Conservation (phyloP, 1,284 basidiomycete species). For the Fomitiporia mediterranea region DNA sequence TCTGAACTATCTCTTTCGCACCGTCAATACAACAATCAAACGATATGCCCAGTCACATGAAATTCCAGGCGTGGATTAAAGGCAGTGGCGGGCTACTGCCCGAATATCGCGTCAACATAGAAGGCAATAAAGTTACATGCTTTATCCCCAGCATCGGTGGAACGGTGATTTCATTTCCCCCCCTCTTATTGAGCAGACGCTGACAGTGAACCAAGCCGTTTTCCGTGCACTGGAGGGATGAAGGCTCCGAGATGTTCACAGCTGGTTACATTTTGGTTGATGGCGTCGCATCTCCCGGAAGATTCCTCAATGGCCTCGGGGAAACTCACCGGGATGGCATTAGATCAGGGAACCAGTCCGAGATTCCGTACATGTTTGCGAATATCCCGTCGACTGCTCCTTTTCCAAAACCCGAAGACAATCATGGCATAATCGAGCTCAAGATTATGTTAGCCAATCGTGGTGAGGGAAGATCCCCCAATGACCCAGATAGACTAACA, state of each 20-base stretch:
- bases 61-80: conserved; percentile 63
- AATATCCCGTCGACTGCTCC: conserved; percentile 28
- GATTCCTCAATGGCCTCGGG: conserved; percentile 53
- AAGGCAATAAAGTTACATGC: conserved; percentile 46
- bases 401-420: conserved; percentile 25
- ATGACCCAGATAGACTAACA: conserved; percentile 32
- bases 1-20: neutral
- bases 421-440: conserved; percentile 49
- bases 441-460: conserved; percentile 46
- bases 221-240: conserved; percentile 55
- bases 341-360: conserved; percentile 39
- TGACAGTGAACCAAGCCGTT: conserved; percentile 40
- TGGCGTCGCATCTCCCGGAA: conserved; percentile 52
- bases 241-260: conserved; percentile 45
- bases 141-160: conserved; percentile 59
- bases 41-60: conserved; percentile 49
- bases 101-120: conserved; percentile 47
- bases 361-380: conserved; percentile 55
- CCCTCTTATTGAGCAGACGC: conserved; percentile 5
- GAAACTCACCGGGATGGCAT: conserved; percentile 42
- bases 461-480: conserved; percentile 30
- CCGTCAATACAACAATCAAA: neutral
- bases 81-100: conserved; percentile 42
- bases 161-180: conserved; percentile 36
- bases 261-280: conserved; percentile 57